Conservation (phyloP, 164 flowering plant species). For the Taxillus chinensis region DNA sequence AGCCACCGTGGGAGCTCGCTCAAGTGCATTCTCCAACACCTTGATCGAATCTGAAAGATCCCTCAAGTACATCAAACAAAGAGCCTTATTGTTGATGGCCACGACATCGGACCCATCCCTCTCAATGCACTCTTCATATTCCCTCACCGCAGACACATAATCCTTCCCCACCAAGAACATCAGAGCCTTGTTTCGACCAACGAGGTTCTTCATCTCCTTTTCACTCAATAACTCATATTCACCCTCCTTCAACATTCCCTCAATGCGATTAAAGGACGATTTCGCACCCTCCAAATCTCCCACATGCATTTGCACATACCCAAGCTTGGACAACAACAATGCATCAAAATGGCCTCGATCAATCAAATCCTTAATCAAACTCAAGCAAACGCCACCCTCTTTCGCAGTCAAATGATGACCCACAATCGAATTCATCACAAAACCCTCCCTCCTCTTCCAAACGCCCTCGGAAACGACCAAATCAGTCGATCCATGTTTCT, state of each 20-base stretch:
- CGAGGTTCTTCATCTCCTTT: constrained; percentile 47
- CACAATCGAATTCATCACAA: constrained; percentile 42
- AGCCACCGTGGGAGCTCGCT: constrained; percentile 73
- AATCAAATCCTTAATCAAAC: constrained; percentile 35
- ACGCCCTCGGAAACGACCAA: constrained; percentile 14
- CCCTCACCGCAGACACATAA: constrained; percentile 91
- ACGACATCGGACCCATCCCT: constrained; percentile 63
- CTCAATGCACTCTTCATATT: constrained; percentile 85
- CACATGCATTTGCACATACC: constrained; percentile 70
- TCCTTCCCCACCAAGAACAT: constrained; percentile 77
- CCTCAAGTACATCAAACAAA: constrained; percentile 96
- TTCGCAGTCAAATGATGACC: constrained; percentile 54
- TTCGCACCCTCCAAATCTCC: constrained; percentile 86
- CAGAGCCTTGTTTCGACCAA: constrained; percentile 73
- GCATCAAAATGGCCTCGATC: constrained; percentile 27
- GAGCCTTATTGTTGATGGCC: constrained; percentile 80
- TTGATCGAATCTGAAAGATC: constrained; percentile 90
- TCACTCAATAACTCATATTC: constrained; percentile 22
- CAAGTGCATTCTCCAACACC: constrained; percentile 79
- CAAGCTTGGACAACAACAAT: constrained; percentile 53
- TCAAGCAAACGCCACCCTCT: constrained; percentile 55
- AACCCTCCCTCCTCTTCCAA: constrained; percentile 62
- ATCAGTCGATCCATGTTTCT: constrained; percentile 6
- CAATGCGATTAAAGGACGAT: constrained; percentile 38
- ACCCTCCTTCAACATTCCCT: constrained; percentile 27